phyloP scores from a whole-genome alignment of 345 rosid species.

The Aurinia saxatilis region DNA sequence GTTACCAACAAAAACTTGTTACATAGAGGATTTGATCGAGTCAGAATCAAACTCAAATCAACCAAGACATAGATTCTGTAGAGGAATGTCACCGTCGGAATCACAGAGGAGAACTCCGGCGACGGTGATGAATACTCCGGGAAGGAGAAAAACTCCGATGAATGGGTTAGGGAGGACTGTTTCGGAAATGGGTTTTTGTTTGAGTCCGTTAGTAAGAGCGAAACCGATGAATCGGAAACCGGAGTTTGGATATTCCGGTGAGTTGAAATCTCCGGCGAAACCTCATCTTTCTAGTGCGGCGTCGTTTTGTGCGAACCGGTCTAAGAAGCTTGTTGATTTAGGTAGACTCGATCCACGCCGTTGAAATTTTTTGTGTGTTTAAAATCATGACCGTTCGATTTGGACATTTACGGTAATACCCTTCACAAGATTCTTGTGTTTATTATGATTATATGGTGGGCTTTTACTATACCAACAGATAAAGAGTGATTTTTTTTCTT shows the following conservation, averaged over 20 bases:
- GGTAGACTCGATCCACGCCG: conserved; percentile 69
- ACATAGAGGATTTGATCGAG: conserved; percentile 28
- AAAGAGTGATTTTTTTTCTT: background rate
- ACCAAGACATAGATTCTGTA: conserved; percentile 34
- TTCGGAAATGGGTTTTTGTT: conserved; percentile 65
- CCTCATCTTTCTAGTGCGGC: conserved; percentile 72
- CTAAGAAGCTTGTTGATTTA: conserved; percentile 84
- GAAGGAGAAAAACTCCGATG: conserved; percentile 25
- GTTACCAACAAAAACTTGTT: conserved; percentile 3
- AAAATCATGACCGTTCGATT: conserved; percentile 24
- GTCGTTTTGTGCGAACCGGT: conserved; percentile 64
- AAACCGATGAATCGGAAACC: conserved; percentile 76
- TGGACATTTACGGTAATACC: conserved; percentile 12
- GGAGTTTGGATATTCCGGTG: conserved; percentile 44
- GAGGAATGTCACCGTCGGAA: conserved; percentile 81
- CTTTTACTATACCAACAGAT: conserved; percentile 27
- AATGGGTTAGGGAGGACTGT: conserved; percentile 24
- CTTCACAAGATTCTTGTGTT: conserved; percentile 15
- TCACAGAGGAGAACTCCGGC: conserved; percentile 32
- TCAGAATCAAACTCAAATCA: background rate
- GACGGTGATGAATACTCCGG: conserved; percentile 17
- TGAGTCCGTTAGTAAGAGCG: conserved; percentile 86
- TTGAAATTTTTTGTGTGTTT: conserved; percentile 28
- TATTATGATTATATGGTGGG: conserved; percentile 5
- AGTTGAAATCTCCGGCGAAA: conserved; percentile 41